Evolutionary conservation across 1,284 basidiomycete genomes (phyloP).

Genomic region (Melampsora larici-populina): DNA sequence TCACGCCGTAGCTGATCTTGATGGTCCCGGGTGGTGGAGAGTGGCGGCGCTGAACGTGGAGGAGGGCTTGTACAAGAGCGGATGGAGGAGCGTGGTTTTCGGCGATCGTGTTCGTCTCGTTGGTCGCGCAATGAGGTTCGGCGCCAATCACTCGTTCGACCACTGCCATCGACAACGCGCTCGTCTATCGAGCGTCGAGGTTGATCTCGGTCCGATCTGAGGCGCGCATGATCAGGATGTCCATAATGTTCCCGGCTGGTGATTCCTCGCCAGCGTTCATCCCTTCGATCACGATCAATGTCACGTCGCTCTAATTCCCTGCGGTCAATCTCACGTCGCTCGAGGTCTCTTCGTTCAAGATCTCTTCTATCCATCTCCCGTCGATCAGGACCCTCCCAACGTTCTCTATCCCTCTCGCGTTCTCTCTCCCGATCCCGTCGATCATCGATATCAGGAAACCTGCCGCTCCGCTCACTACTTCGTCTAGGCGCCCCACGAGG

Average conservation of each 20-base stretch:
- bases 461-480: no score
- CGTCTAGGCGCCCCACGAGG: no score
- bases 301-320: conserved; percentile 2
- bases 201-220: no score
- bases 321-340: background rate
- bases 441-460: no score
- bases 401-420: background rate
- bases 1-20: background rate
- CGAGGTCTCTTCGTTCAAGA: conserved; percentile 1
- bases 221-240: no score
- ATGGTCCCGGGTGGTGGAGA: background rate
- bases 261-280: background rate
- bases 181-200: no score
- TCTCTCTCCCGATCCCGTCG: background rate
- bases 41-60: no score
- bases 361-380: background rate
- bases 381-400: background rate
- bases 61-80: no score
- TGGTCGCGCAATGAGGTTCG: background rate
- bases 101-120: background rate
- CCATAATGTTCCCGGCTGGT: no score
- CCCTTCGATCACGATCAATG: background rate
- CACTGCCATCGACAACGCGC: no score
- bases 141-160: no score
- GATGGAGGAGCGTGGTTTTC: background rate